Conservation (phyloP, 2,329 filamentous ascomycete species). For the Clonostachys rhizophaga region DNA sequence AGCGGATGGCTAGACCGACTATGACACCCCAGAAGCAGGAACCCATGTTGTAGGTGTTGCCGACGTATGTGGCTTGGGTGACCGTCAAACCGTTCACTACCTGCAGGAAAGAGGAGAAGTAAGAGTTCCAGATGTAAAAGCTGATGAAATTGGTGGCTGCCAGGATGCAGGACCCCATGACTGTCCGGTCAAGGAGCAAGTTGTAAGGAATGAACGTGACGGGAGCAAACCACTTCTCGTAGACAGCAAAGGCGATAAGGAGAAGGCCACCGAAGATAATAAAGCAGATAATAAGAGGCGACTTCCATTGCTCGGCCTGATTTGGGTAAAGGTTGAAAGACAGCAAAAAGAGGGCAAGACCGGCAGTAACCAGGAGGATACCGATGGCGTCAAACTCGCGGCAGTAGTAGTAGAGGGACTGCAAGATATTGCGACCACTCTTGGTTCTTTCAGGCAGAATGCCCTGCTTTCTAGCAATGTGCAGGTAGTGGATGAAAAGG, state of each 20-base stretch:
- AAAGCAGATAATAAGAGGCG: conserved; percentile 47
- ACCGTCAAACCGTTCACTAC: conserved; percentile 32
- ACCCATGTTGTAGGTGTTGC: conserved; percentile 37
- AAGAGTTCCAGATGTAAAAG: conserved; percentile 36
- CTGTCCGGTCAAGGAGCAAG: conserved; percentile 41
- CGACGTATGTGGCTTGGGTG: conserved; percentile 31
- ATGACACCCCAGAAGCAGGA: conserved; percentile 32
- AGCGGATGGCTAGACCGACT: conserved; percentile 33
- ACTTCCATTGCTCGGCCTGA: conserved; percentile 39
- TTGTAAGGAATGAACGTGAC: conserved; percentile 46
- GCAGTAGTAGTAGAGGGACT: conserved; percentile 6
- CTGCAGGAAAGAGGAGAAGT: conserved; percentile 46
- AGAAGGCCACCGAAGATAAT: conserved; percentile 51
- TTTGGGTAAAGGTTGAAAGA: conserved; percentile 48
- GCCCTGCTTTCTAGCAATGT: conserved; percentile 6
- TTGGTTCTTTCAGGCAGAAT: conserved; percentile 9
- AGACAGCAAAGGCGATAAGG: conserved; percentile 44
- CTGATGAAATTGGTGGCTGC: conserved; percentile 6
- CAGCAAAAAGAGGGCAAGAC: conserved; percentile 52
- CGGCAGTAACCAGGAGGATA: conserved; percentile 46
- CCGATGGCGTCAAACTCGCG: conserved; percentile 28
- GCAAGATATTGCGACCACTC: conserved; percentile 27
- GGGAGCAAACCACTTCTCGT: conserved; percentile 49
- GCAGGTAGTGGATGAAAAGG: conserved; percentile 41
- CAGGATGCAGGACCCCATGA: conserved; percentile 37